Percentiles rank a stretch among this genome's conserved stretches.
Evolutionary conservation across 2,329 filamentous ascomycete genomes (phyloP).

Genomic region (Epichloe hybrida): DNA sequence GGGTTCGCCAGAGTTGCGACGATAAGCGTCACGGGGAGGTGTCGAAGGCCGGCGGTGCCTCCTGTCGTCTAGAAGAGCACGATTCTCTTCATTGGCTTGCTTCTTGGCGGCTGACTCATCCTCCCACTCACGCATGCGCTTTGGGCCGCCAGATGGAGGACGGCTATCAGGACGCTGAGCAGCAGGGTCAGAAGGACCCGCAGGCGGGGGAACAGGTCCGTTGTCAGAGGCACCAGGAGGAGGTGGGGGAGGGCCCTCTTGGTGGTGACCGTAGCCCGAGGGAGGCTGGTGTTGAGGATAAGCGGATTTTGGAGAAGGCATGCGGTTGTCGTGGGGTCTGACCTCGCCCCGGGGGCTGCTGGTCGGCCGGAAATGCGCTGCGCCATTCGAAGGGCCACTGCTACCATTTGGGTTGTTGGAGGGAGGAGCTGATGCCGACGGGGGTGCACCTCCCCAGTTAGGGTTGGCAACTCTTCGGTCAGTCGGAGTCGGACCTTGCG

Average conservation of each 20-base stretch:
- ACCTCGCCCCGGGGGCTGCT: conserved; percentile 75
- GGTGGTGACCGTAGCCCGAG: conserved; percentile 49
- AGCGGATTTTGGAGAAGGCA: conserved; percentile 79
- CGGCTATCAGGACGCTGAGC: conserved; percentile 51
- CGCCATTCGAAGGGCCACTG: conserved; percentile 30
- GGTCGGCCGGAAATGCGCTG: conserved; percentile 58
- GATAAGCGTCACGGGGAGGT: conserved; percentile 53
- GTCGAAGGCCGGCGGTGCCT: conserved; percentile 67
- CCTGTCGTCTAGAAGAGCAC: conserved; percentile 75
- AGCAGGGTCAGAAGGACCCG: conserved; percentile 48
- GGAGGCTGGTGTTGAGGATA: conserved; percentile 62
- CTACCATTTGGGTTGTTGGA: conserved; percentile 23
- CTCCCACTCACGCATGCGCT: conserved; percentile 88
- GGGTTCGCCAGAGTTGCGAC: conserved; percentile 64
- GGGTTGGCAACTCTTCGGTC: conserved; percentile 46
- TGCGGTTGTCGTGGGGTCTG: conserved; percentile 68
- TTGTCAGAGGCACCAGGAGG: conserved; percentile 49
- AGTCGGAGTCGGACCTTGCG: conserved; percentile 34
- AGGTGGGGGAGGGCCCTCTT: conserved; percentile 32
- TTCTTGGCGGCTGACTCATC: conserved; percentile 71
- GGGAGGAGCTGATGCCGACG: conserved; percentile 25
- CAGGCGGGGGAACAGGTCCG: conserved; percentile 30
- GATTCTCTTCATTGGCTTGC: conserved; percentile 73
- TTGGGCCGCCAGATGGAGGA: conserved; percentile 66
- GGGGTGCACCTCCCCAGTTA: conserved; percentile 42